phyloP scores from a whole-genome alignment of 768 basidiomycete species.

The Wakefieldia striispora region DNA sequence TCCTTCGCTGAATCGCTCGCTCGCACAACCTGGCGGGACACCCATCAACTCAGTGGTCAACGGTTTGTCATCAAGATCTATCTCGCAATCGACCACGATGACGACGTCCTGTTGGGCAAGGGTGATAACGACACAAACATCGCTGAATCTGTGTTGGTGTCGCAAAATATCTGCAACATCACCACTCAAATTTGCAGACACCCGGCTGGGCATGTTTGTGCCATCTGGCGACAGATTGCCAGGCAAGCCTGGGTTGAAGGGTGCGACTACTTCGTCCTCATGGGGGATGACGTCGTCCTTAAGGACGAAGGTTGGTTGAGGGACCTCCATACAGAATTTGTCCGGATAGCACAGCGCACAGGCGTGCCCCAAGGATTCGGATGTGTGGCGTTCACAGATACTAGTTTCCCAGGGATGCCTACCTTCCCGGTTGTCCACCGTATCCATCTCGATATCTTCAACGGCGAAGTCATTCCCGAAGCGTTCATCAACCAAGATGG shows the following conservation, averaged over 20 bases:
- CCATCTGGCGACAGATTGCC: constrained; percentile 52
- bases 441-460: constrained; percentile 55
- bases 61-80: constrained; percentile 44
- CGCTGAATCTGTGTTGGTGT: constrained; percentile 37
- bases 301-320: constrained; percentile 53
- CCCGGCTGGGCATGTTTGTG: constrained; percentile 49
- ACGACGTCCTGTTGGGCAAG: constrained; percentile 35
- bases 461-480: constrained; percentile 48
- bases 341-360: constrained; percentile 27
- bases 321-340: constrained; percentile 39
- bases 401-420: constrained; percentile 57
- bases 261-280: constrained; percentile 50
- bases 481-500: constrained; percentile 59
- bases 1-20: constrained; percentile 43
- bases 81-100: constrained; percentile 52
- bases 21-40: constrained; percentile 47
- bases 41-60: constrained; percentile 27
- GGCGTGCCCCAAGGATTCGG: constrained; percentile 47
- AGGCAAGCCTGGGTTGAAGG: constrained; percentile 45
- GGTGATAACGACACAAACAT: constrained; percentile 22
- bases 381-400: constrained; percentile 56
- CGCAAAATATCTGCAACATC: constrained; percentile 38
- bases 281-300: constrained; percentile 54
- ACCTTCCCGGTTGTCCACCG: constrained; percentile 59
- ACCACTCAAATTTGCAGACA: constrained; percentile 35